Evolutionary conservation across 768 basidiomycete genomes (phyloP).

Genomic region (button mushroom (Agaricus bisporus)): DNA sequence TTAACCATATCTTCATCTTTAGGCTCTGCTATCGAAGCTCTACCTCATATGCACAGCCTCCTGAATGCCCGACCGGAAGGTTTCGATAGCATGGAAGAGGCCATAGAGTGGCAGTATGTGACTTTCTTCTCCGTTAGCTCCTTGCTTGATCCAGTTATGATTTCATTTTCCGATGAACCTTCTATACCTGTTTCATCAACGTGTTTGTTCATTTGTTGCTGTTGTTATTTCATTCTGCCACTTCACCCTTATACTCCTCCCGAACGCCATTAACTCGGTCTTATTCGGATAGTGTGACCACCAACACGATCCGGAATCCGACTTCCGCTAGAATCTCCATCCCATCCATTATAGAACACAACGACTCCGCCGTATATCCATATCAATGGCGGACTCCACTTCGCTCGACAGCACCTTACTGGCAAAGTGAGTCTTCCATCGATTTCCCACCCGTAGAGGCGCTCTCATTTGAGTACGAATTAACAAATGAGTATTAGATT

Average conservation of each 20-base stretch:
- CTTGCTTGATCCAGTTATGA: background rate
- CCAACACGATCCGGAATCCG: slow-evolving; percentile 76
- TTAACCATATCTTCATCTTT: background rate
- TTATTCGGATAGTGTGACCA: slow-evolving; percentile 49
- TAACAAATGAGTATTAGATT: slow-evolving; percentile 44
- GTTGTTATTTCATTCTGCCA: background rate
- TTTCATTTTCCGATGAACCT: background rate
- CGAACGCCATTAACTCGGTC: background rate
- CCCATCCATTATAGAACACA: slow-evolving; percentile 63
- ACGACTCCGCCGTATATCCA: slow-evolving; percentile 30
- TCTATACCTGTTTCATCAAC: background rate
- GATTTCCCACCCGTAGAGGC: background rate
- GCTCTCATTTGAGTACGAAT: background rate
- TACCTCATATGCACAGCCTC: slow-evolving; percentile 88
- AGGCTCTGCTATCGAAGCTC: slow-evolving; percentile 91
- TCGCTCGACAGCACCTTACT: slow-evolving; percentile 79
- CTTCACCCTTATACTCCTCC: background rate
- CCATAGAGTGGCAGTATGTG: slow-evolving; percentile 94
- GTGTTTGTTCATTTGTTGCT: background rate
- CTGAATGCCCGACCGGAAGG: slow-evolving; percentile 81
- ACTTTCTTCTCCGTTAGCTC: background rate
- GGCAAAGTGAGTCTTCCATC: slow-evolving; percentile 53
- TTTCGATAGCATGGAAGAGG: slow-evolving; percentile 79
- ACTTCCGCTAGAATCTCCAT: slow-evolving; percentile 86
- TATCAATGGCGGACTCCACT: slow-evolving; percentile 85